These are phyloP conservation scores for Phytophthora citricola DNA, from an alignment of 352 stramenopile species.

Conservation along the genomic window DNA sequence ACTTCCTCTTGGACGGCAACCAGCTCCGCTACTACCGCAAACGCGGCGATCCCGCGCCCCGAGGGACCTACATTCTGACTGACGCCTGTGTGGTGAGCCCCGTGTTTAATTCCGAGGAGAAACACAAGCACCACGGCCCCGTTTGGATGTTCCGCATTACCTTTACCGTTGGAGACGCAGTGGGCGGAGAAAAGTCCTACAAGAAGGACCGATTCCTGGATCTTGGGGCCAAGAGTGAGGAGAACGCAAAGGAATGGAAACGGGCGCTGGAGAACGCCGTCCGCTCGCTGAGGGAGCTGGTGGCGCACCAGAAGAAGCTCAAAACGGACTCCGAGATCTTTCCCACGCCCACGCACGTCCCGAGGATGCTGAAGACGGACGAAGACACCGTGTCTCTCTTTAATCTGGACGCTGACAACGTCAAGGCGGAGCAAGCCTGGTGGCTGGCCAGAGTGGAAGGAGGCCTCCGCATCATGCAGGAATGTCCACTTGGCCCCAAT, in stretches of 20 bases:
- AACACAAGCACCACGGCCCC: slow-evolving; percentile 86
- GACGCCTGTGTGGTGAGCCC: slow-evolving; percentile 78
- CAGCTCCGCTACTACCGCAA: slow-evolving; percentile 90
- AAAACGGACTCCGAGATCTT: slow-evolving; percentile 82
- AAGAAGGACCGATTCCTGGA: slow-evolving; percentile 91
- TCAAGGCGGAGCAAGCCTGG: slow-evolving; percentile 85
- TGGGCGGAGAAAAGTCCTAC: slow-evolving; percentile 81
- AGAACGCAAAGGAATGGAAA: slow-evolving; percentile 84
- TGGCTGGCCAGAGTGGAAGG: slow-evolving; percentile 86
- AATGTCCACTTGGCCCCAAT: slow-evolving; percentile 82
- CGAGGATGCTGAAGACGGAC: slow-evolving; percentile 74
- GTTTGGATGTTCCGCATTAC: slow-evolving; percentile 93
- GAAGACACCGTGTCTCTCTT: slow-evolving; percentile 89
- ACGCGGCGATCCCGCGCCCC: slow-evolving; percentile 79
- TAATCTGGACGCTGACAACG: slow-evolving; percentile 87
- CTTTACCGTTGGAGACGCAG: slow-evolving; percentile 70
- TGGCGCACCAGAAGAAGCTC: slow-evolving; percentile 76
- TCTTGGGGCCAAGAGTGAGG: slow-evolving; percentile 86
- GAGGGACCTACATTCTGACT: slow-evolving; percentile 87
- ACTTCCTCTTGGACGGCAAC: slow-evolving; percentile 88
- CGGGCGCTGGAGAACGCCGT: slow-evolving; percentile 82
- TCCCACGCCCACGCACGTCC: slow-evolving; percentile 67
- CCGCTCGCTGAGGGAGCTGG: slow-evolving; percentile 74
- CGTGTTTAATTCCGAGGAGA: slow-evolving; percentile 90
- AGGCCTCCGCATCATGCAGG: slow-evolving; percentile 86